Evolutionary conservation across 768 basidiomycete genomes (phyloP), one percentile per base, ranked within the genome.

Genomic region (Trametopsis cervina): DNA sequence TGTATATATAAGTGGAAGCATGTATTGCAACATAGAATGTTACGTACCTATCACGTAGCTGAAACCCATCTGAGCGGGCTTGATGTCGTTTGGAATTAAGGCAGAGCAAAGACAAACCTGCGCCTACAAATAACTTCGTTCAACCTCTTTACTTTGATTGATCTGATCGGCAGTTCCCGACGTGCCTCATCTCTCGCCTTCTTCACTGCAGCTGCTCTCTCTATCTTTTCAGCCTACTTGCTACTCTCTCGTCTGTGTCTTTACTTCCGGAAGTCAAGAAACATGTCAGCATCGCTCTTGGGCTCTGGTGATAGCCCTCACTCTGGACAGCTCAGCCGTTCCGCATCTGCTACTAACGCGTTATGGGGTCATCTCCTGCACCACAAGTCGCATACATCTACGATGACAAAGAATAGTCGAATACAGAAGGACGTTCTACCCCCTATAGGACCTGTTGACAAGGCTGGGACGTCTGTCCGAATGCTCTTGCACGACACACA

Each of bases 401-500:
- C 46, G 3, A 37, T 39, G 20, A 29, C 35, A 3, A 17, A 15
- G 18, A 10, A 18, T 9, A 18, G 17, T 3, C 42, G 62, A 1
- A 47, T 58, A 12, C 49, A 64, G 13, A 41, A 61, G 26, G 27
- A 60, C 25, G 47, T 54, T 25, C 62, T 67, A 6, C 48, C 64
- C 5, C 67, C 74, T n/a, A 71, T 63, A 1, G 51, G 58, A 2
- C 66, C 84, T 3, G 55, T 76, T 23, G 85, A 88, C 65, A 85
- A 76, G 55, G 74, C 76, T 9, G 77, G 75, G 11, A 83, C 84
- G 2, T 83, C 85, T 4, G 81, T 81, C 66, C 77, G 85, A 35
- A 73, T 87, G 54, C 71, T 88, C 11, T 66, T 89, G 18, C 78
- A 87, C 54, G 86, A 88, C 59, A 86, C 83, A 0, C 83, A 86